Percentiles rank a stretch among this genome's conserved stretches.
These are phyloP conservation scores for Prinsepia uniflora DNA, from an alignment of 306 rosid species.

Conservation along the genomic window DNA sequence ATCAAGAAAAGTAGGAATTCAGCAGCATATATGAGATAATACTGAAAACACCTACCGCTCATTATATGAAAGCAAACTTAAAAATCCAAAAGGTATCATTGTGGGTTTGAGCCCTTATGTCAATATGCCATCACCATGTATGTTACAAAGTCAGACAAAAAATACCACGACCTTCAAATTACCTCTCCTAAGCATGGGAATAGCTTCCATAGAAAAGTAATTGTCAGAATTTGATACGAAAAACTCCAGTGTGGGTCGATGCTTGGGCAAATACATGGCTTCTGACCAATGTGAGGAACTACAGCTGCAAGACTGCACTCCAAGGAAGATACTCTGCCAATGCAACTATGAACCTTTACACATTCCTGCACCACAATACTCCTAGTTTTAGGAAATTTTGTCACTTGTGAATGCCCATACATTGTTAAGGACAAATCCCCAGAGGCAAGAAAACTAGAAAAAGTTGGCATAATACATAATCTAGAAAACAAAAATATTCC, in stretches of 20 bases:
- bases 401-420: conserved; percentile 8
- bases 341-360: conserved; percentile 23
- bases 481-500: neutral
- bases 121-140: neutral
- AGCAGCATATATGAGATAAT: neutral
- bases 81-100: conserved; percentile 1
- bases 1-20: neutral
- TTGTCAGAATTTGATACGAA: conserved; percentile 80
- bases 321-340: conserved; percentile 54
- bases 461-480: neutral
- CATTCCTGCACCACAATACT: conserved; percentile 52
- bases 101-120: conserved; percentile 5
- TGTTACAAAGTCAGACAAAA: neutral
- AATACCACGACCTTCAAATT: conserved; percentile 5
- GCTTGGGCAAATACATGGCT: conserved; percentile 64
- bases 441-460: neutral
- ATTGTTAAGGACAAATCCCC: conserved; percentile 16
- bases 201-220: conserved; percentile 81
- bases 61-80: neutral
- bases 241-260: conserved; percentile 67
- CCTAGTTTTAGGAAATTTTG: conserved; percentile 17
- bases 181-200: conserved; percentile 80
- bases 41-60: neutral
- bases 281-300: conserved; percentile 66
- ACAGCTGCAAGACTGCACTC: conserved; percentile 62